phyloP scores from a whole-genome alignment of 805 yeast species.

The Hanseniaspora mollemarum region DNA sequence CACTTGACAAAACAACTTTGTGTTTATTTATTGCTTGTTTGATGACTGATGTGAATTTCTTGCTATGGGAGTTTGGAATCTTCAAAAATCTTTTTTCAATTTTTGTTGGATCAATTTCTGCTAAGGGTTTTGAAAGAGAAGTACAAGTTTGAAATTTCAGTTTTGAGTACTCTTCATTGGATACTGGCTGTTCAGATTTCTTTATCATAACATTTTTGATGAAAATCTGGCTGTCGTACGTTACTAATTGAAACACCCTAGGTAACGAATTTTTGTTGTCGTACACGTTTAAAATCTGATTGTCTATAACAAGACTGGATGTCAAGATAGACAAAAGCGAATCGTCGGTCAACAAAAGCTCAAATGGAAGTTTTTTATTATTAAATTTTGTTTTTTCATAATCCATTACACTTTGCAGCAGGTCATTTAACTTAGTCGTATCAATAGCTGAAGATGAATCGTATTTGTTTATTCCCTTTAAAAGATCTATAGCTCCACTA shows the following conservation, averaged over 20 bases:
- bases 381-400: constrained; percentile 40
- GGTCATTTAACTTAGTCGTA: constrained; percentile 35
- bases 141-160: constrained; percentile 72
- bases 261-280: constrained; percentile 42
- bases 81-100: constrained; percentile 56
- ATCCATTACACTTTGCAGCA: constrained; percentile 43
- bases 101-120: constrained; percentile 48
- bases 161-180: constrained; percentile 29
- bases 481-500: constrained; percentile 26
- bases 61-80: constrained; percentile 41
- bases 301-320: constrained; percentile 7
- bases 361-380: constrained; percentile 31
- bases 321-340: constrained; percentile 44
- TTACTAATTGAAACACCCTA: constrained; percentile 49
- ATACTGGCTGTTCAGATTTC: constrained; percentile 28
- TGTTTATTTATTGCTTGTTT: neutral
- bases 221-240: constrained; percentile 66
- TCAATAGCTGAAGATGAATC: constrained; percentile 41
- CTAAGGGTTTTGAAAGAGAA: constrained; percentile 68
- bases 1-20: constrained; percentile 4
- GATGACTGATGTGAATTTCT: constrained; percentile 3
- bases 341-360: constrained; percentile 8
- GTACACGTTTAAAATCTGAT: constrained; percentile 28
- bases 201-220: constrained; percentile 35
- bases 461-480: constrained; percentile 24